Conservation (phyloP, 106 monocot species). For the Narthecium ossifragum region DNA sequence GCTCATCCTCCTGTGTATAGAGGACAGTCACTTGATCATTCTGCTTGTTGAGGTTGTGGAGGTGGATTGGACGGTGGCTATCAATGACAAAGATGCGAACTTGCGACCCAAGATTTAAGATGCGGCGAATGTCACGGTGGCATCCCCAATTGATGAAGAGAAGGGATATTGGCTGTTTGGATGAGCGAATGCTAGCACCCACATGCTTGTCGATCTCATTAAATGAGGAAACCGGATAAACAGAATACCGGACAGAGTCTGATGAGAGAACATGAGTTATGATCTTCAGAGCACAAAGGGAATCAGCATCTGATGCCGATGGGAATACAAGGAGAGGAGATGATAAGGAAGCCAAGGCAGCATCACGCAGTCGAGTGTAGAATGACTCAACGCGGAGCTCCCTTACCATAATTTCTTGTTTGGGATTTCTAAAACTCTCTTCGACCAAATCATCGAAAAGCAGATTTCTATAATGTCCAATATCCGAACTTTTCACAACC, state of each 20-base stretch:
- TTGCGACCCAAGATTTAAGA: slow-evolving; percentile 32
- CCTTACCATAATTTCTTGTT: slow-evolving; percentile 14
- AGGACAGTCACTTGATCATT: slow-evolving; percentile 64
- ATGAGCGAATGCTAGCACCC: slow-evolving; percentile 20
- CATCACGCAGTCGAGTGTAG: slow-evolving; percentile 47
- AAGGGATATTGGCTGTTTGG: slow-evolving; percentile 25
- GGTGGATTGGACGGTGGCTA: slow-evolving; percentile 81
- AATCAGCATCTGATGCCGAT: slow-evolving; percentile 69
- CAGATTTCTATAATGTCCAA: no score
- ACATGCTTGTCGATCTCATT: slow-evolving; percentile 30
- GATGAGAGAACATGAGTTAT: slow-evolving; percentile 65
- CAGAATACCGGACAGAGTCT: slow-evolving; percentile 73
- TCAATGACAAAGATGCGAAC: slow-evolving; percentile 59
- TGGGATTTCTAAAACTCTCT: background rate
- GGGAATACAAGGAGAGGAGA: slow-evolving; percentile 79
- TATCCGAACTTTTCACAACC: no score
- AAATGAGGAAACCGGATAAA: slow-evolving; percentile 75
- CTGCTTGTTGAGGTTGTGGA: slow-evolving; percentile 74
- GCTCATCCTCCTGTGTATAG: slow-evolving; percentile 71
- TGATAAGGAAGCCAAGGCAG: slow-evolving; percentile 40
- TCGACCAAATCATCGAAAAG: no score
- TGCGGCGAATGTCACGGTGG: slow-evolving; percentile 51
- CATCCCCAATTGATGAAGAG: slow-evolving; percentile 84
- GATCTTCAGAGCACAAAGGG: slow-evolving; percentile 69
- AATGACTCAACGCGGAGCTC: slow-evolving; percentile 45